Conservation (phyloP, 2,329 filamentous ascomycete genomes). For the Clarireedia paspali region DNA sequence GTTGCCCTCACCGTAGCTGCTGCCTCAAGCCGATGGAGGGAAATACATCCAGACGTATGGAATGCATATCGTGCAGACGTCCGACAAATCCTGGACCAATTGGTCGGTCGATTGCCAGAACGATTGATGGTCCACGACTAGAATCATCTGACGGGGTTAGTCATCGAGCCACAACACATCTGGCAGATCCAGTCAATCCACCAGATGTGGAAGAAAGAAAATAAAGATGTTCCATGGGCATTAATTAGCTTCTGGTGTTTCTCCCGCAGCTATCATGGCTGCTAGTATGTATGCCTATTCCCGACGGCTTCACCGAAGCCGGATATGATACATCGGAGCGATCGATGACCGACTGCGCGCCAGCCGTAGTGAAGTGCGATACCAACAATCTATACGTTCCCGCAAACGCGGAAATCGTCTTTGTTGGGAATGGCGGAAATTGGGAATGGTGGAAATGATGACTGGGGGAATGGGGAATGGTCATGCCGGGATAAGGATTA, state of each 20-base stretch:
- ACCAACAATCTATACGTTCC: conserved; percentile 41
- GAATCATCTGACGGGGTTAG: conserved; percentile 34
- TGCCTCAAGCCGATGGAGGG: conserved; percentile 40
- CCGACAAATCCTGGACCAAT: conserved; percentile 40
- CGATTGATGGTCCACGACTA: conserved; percentile 42
- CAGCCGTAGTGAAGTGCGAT: conserved; percentile 46
- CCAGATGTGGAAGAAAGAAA: conserved; percentile 38
- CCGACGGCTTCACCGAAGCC: conserved; percentile 40
- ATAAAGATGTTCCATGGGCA: conserved; percentile 40
- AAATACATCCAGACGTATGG: conserved; percentile 44
- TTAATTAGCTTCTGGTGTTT: conserved; percentile 39
- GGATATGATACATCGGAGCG: conserved; percentile 42
- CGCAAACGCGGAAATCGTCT: conserved; percentile 42
- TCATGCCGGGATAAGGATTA: too few species aligned
- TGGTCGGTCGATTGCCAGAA: conserved; percentile 40
- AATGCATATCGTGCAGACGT: conserved; percentile 39
- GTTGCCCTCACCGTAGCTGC: conserved; percentile 33
- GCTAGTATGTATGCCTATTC: conserved; percentile 42
- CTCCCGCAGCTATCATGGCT: conserved; percentile 42
- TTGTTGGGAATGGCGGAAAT: conserved; percentile 24
- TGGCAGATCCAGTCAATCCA: conserved; percentile 32
- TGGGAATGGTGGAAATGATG: too few species aligned
- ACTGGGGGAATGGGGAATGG: too few species aligned
- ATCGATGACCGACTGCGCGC: conserved; percentile 37
- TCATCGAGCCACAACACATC: conserved; percentile 40